Conservation (phyloP, 2,329 filamentous ascomycete species). For the Phaeosphaeriaceae sp. region DNA sequence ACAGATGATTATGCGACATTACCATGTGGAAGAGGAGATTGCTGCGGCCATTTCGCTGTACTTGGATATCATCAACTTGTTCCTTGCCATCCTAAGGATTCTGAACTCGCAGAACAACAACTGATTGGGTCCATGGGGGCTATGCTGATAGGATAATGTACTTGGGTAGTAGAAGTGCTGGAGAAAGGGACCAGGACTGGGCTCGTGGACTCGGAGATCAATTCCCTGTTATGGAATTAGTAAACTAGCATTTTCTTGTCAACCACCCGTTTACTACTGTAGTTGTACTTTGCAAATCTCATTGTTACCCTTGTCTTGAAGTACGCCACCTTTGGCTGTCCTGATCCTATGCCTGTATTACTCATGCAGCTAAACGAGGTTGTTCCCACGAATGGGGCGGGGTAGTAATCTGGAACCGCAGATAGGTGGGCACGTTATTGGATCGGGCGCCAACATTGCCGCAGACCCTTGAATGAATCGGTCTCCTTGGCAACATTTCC, state of each 20-base stretch:
- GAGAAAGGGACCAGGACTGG: background rate
- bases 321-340: background rate
- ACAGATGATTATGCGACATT: conserved; percentile 91
- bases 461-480: conserved; percentile 15
- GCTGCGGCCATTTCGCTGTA: conserved; percentile 94
- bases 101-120: conserved; percentile 96
- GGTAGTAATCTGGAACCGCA: conserved; percentile 19
- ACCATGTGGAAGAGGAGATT: conserved; percentile 98
- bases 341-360: background rate
- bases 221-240: no score
- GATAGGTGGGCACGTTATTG: conserved; percentile 18
- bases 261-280: no score
- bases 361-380: background rate
- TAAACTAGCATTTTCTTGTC: no score
- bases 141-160: background rate
- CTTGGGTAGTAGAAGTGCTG: background rate
- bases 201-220: no score
- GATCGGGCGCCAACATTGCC: conserved; percentile 14
- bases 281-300: no score
- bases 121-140: conserved; percentile 55
- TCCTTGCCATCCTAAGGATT: conserved; percentile 93
- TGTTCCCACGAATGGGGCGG: conserved; percentile 16
- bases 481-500: conserved; percentile 23
- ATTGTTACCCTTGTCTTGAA: no score
- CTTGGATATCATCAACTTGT: conserved; percentile 95